Percentiles rank a stretch among this genome's conserved stretches.
phyloP scores from a whole-genome alignment of 1,284 basidiomycete genomes.

The Psilocybe mexicana region DNA sequence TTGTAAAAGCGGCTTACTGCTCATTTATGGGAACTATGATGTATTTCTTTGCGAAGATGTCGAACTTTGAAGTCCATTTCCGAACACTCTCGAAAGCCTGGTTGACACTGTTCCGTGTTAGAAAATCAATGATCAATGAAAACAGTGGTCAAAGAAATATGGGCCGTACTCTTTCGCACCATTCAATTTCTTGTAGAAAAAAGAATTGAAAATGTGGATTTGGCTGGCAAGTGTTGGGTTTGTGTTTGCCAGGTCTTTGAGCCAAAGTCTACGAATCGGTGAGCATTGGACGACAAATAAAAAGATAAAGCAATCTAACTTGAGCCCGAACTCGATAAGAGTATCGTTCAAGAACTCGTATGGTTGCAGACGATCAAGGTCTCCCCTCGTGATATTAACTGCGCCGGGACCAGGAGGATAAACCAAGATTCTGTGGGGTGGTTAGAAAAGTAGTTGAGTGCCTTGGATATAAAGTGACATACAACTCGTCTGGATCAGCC shows the following conservation, averaged over 20 bases:
- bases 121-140: background rate
- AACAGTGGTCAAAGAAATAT: background rate
- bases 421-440: conserved; percentile 61
- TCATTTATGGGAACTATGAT: conserved; percentile 97
- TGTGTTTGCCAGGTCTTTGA: conserved; percentile 52
- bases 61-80: conserved; percentile 91
- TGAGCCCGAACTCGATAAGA: conserved; percentile 92
- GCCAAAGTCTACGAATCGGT: conserved; percentile 57
- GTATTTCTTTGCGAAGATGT: conserved; percentile 91
- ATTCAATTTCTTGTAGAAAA: conserved; percentile 96
- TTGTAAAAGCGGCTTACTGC: conserved; percentile 52
- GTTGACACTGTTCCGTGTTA: conserved; percentile 41
- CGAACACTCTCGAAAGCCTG: conserved; percentile 83
- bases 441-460: conserved; percentile 23
- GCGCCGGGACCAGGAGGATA: conserved; percentile 75
- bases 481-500: conserved; percentile 67
- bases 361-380: conserved; percentile 70
- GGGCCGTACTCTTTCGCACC: conserved; percentile 53
- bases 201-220: conserved; percentile 93
- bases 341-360: conserved; percentile 94
- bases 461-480: conserved; percentile 24
- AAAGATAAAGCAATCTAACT: conserved; percentile 48
- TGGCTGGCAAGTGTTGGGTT: conserved; percentile 68
- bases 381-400: conserved; percentile 78
- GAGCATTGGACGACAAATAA: background rate